phyloP scores from a whole-genome alignment of 192 early-diverging fungal species.

The Endogone sp. region DNA sequence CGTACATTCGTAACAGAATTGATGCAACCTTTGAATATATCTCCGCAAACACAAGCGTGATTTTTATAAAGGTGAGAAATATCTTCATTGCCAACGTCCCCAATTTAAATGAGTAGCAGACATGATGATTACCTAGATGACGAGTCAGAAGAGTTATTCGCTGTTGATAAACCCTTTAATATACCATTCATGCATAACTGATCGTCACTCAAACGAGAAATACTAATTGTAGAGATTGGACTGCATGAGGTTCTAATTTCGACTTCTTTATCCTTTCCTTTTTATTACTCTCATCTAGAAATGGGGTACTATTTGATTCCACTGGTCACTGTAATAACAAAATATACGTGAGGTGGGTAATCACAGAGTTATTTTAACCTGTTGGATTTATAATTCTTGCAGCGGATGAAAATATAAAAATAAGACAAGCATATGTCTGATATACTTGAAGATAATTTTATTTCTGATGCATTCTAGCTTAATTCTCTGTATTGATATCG shows the following conservation, averaged over 20 bases:
- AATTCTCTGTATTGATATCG: constrained; percentile 2
- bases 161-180: constrained; percentile 65
- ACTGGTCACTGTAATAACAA: neutral
- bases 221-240: neutral
- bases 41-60: too few species aligned
- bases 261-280: neutral
- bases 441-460: constrained; percentile 35
- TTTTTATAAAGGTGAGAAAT: too few species aligned
- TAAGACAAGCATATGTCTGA: constrained; percentile 65
- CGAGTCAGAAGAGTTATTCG: constrained; percentile 76
- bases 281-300: constrained; percentile 6
- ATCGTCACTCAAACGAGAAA: constrained; percentile 20
- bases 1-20: too few species aligned
- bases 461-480: constrained; percentile 27
- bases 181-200: constrained; percentile 76
- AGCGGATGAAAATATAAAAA: constrained; percentile 47
- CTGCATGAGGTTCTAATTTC: neutral
- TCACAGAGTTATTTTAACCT: neutral
- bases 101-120: constrained; percentile 3
- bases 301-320: neutral
- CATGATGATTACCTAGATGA: constrained; percentile 74
- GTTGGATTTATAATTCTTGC: constrained; percentile 1
- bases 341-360: neutral
- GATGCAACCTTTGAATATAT: too few species aligned
- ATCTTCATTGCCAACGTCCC: too few species aligned